Base-by-base conservation (phyloP, 202 grass and related monocot genomes). In the Bolboschoenoplectus hybrid region DNA sequence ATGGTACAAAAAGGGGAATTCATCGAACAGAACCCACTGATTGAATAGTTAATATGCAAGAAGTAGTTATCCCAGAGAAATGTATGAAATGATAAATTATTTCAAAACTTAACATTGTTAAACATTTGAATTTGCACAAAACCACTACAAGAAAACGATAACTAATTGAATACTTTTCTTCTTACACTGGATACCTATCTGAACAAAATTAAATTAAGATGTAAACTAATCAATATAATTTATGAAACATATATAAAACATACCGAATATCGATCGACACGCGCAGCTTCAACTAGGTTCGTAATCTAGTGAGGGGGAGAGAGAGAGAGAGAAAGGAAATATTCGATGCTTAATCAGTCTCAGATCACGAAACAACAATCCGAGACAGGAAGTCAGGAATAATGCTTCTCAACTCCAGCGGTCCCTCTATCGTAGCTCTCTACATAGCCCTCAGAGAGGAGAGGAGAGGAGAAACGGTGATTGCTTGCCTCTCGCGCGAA, bases 401-500 rank as follows among this genome's bases (percentile, higher is more conserved):
- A 53, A 36, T 26, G 41, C 36, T 35, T 67, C 60, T 65, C 58
- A 49, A 49, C 81, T 69, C 82, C 66, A 71, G 36, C 5, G 36
- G 38, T 84, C 14, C 38, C 67, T 56, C 45, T 34, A 81, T 16
- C 2, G 14, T 14, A 32, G 5, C 4, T 43, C 40, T 51, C 63
- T 52, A 41, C 39, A 44, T 38, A 26, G 17, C 60, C 20, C 7
- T 34, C 7, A 11, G 2, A 8, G 13, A 39, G 7, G 61, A 51
- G 53, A 64, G 46, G 20, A 35, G 8, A 7, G 3, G 41, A 63
- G 44, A 36, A 26, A 26, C 26, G 26, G 61, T 67, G 41, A 14
- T 67, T 19, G 32, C 82, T 55, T 84, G 82, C 82, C 82, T 68
- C 82, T 69, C 65, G 45, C 65, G 65, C 82, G 64, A 84, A 71